Base-by-base conservation (phyloP, 1,139 yeast genomes). In the Hansenula anomala region DNA sequence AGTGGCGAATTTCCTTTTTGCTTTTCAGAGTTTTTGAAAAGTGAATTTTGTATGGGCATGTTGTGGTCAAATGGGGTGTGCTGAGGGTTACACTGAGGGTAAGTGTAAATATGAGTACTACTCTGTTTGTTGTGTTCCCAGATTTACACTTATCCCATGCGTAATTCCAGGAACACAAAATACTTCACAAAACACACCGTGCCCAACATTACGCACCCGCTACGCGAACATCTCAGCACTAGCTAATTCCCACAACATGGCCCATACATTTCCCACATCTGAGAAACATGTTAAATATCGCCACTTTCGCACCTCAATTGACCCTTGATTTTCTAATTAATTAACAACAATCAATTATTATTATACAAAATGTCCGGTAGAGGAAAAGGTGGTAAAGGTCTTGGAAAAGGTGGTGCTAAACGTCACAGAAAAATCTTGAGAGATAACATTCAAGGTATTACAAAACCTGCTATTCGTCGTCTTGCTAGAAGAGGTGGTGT, bases 401-500 rank as follows among this genome's bases (percentile, higher is more conserved):
- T 89, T 64, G 97, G 97, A 66, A 90, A 92, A 75, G 97, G 92
- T 75, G 97, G 97, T 78, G 97, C 98, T 63, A 92, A 92, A 83
- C 92, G 97, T 76, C 98, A 92, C 89, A 87, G 97, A 83, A 90
- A 90, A 87, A 88, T 92, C 73, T 80, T 90, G 60, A 89, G 97
- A 80, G 98, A 92, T 71, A 92, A 92, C 90, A 90, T 92, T 59
- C 97, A 90, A 77, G 98, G 98, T 78, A 90, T 92, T 67, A 92
- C 98, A 52, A 92, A 92, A 80, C 98, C 98, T 67, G 98, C 98
- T 63, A 92, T 92, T 68, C 89, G 98, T 78, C 90, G 98, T 86
- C 84, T 92, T 64, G 98, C 98, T 47, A 90, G 98, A 83, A 89
- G 98, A 87, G 98, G 98, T 76, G 98, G 98, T 87, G 98, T 92